Conservation (phyloP, 306 rosid genomes). For the cucumber (Cucumis sativus) region DNA sequence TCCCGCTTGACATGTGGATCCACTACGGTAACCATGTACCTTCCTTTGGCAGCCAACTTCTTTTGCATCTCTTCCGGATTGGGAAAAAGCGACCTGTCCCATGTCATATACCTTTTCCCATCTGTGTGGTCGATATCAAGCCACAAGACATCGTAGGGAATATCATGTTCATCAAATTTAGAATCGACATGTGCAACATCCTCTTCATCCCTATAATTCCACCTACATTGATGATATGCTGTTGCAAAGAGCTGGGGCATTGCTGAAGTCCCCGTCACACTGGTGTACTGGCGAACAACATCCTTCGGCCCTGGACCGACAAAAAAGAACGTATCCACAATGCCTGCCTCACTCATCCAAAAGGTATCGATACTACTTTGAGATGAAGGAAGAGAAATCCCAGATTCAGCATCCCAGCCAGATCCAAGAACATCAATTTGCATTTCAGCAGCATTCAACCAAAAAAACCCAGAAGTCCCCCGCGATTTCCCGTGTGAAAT, state of each 20-base stretch:
- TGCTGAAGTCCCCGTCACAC: constrained; percentile 62
- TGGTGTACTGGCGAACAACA: constrained; percentile 59
- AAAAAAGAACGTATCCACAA: constrained; percentile 73
- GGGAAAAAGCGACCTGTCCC: constrained; percentile 72
- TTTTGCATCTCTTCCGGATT: constrained; percentile 95
- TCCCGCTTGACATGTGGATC: constrained; percentile 97
- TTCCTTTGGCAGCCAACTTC: constrained; percentile 68
- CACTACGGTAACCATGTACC: constrained; percentile 86
- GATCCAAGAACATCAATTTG: constrained; percentile 82
- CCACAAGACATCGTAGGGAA: constrained; percentile 96
- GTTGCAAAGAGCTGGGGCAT: constrained; percentile 81
- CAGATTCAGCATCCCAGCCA: constrained; percentile 77
- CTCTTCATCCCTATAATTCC: constrained; percentile 96
- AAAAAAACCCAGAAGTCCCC: constrained; percentile 75
- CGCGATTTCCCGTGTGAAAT: constrained; percentile 63
- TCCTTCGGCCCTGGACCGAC: constrained; percentile 82
- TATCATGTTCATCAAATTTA: constrained; percentile 73
- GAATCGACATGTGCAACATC: constrained; percentile 87
- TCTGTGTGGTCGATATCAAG: constrained; percentile 95
- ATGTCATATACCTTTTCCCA: constrained; percentile 84
- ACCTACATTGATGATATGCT: constrained; percentile 88
- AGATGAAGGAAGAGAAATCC: constrained; percentile 52
- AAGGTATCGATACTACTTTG: constrained; percentile 59
- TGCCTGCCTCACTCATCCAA: constrained; percentile 95
- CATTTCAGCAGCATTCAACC: constrained; percentile 97